Conservation (phyloP, 208 protist genomes). For the Lotmaria passim region DNA sequence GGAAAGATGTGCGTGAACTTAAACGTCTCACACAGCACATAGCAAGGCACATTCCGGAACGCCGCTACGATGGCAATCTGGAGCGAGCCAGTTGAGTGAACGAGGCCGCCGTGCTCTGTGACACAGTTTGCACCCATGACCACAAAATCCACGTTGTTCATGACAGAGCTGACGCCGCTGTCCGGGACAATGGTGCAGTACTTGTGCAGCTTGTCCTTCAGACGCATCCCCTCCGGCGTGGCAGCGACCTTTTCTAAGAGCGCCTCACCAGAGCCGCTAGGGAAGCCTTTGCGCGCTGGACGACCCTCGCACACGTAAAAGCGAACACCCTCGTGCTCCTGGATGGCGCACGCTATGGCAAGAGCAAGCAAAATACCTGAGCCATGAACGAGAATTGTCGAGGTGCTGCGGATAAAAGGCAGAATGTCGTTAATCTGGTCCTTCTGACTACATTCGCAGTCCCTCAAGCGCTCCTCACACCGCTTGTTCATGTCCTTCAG, state of each 20-base stretch:
- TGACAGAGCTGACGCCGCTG: slow-evolving; percentile 83
- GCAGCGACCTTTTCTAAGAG: slow-evolving; percentile 56
- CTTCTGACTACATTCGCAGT: slow-evolving; percentile 78
- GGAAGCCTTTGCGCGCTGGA: slow-evolving; percentile 51
- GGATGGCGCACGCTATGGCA: slow-evolving; percentile 79
- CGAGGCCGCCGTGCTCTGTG: slow-evolving; percentile 99
- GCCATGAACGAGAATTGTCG: slow-evolving; percentile 83
- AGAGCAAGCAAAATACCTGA: slow-evolving; percentile 77
- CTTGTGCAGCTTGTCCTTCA: slow-evolving; percentile 59
- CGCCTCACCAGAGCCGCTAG: slow-evolving; percentile 56
- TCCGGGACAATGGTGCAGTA: slow-evolving; percentile 91
- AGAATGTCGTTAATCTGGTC: slow-evolving; percentile 88
- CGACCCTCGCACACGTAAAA: slow-evolving; percentile 88
- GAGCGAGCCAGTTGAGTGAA: slow-evolving; percentile 98
- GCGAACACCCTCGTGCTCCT: slow-evolving; percentile 80
- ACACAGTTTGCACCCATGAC: slow-evolving; percentile 98
- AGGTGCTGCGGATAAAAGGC: slow-evolving; percentile 80
- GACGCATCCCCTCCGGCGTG: slow-evolving; percentile 64
- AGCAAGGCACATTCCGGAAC: slow-evolving; percentile 97
- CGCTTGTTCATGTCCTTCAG: slow-evolving; percentile 70
- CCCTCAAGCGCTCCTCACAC: slow-evolving; percentile 57
- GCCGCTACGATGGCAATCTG: slow-evolving; percentile 97
- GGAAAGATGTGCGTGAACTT: slow-evolving; percentile 98
- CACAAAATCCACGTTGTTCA: slow-evolving; percentile 96
- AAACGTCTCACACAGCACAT: slow-evolving; percentile 98